Percentiles rank a stretch among this genome's conserved stretches.
Evolutionary conservation across 192 early-diverging fungal species (phyloP).

Genomic region (Mortierella antarctica): DNA sequence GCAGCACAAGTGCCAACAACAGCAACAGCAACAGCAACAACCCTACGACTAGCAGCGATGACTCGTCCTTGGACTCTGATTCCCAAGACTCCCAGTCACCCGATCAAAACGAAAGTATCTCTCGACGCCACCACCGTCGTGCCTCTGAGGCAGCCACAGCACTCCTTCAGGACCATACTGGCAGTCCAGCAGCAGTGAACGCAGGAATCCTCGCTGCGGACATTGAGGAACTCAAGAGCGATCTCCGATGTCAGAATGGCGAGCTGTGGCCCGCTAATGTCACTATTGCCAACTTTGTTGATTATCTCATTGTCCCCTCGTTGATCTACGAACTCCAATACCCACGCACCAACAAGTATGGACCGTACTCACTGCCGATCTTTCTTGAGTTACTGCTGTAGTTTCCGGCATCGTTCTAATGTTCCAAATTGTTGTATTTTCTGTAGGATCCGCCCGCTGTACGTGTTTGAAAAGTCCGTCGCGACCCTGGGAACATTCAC

Average conservation of each 20-base stretch:
- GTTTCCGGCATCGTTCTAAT: no score
- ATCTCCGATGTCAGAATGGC: slow-evolving; percentile 60
- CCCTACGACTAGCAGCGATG: slow-evolving; percentile 2
- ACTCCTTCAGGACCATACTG: slow-evolving; percentile 10
- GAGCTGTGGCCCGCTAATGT: slow-evolving; percentile 78
- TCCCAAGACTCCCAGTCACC: background rate
- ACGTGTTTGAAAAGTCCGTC: slow-evolving; percentile 86
- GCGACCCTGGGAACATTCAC: slow-evolving; percentile 84
- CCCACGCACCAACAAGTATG: slow-evolving; percentile 83
- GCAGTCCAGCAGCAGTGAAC: background rate
- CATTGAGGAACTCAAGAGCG: slow-evolving; percentile 65
- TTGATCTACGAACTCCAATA: slow-evolving; percentile 96
- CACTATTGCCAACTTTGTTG: slow-evolving; percentile 83
- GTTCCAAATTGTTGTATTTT: background rate
- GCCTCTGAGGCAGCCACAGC: slow-evolving; percentile 16
- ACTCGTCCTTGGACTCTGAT: background rate
- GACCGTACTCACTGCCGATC: background rate
- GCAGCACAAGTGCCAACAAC: background rate
- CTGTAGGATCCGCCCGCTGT: slow-evolving; percentile 81
- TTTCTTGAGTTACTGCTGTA: background rate
- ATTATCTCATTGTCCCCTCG: slow-evolving; percentile 89
- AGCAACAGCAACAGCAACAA: background rate
- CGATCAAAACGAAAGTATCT: slow-evolving; percentile 14
- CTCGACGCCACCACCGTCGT: slow-evolving; percentile 14
- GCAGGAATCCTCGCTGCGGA: slow-evolving; percentile 34